A percentile compares a stretch with the other conserved stretches of the same genome.
Conservation (phyloP, 1,284 basidiomycete genomes). For the Malassezia yamatoensis region DNA sequence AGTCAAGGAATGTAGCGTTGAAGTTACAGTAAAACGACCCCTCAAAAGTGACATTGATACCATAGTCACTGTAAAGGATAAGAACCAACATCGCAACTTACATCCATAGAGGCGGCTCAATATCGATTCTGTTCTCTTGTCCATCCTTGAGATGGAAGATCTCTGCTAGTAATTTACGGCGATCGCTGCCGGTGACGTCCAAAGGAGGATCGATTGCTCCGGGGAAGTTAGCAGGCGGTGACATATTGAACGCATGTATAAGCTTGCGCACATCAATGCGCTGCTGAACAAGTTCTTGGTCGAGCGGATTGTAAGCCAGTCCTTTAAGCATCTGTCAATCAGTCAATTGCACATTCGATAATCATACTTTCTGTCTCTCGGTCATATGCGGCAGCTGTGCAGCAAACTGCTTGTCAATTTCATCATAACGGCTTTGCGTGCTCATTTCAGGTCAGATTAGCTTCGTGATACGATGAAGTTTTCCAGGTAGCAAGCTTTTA, state of each 20-base stretch:
- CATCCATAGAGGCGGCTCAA: constrained; percentile 26
- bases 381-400: constrained; percentile 4
- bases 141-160: constrained; percentile 14
- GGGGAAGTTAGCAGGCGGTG: constrained; percentile 2
- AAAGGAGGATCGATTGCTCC: background rate
- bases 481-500: background rate
- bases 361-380: constrained; percentile 19
- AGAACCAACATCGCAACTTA: background rate
- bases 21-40: constrained; percentile 26
- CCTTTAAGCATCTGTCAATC: constrained; percentile 5
- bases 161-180: constrained; percentile 18
- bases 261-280: constrained; percentile 5
- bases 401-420: constrained; percentile 14
- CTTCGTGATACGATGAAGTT: background rate
- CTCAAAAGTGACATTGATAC: constrained; percentile 27
- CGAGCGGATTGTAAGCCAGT: constrained; percentile 6
- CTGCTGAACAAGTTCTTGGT: background rate
- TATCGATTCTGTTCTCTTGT: constrained; percentile 11
- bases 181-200: constrained; percentile 13
- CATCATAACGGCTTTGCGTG: constrained; percentile 8
- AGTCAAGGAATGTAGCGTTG: constrained; percentile 25
- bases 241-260: background rate
- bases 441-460: background rate
- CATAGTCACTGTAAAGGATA: constrained; percentile 19
- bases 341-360: no score